Evolutionary conservation across 2,329 filamentous ascomycete genomes (phyloP).

Genomic region (Fusarium metavorans): DNA sequence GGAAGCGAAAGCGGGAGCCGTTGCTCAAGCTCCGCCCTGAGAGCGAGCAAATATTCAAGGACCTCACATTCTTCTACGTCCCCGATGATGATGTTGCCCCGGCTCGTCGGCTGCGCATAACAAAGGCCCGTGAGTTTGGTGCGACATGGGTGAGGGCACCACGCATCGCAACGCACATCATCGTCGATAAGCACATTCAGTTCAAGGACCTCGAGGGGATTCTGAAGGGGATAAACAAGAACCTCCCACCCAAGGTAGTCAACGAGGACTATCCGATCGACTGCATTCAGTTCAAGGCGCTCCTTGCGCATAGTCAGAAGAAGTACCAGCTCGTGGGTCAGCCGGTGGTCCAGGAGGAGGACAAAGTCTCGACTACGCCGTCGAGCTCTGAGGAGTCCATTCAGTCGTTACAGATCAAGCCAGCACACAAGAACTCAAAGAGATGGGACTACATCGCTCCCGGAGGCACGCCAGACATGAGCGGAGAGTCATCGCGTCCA

Average conservation of each 20-base stretch:
- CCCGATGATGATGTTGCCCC: constrained; percentile 82
- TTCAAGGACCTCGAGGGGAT: constrained; percentile 73
- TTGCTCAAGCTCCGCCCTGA: constrained; percentile 62
- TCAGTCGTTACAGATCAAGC: constrained; percentile 63
- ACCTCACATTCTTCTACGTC: constrained; percentile 79
- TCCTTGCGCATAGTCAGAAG: constrained; percentile 69
- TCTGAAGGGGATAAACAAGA: constrained; percentile 34
- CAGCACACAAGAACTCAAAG: constrained; percentile 52
- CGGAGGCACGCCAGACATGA: constrained; percentile 52
- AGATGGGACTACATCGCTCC: constrained; percentile 54
- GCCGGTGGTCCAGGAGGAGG: constrained; percentile 40
- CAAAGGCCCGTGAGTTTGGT: constrained; percentile 80
- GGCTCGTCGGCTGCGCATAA: constrained; percentile 77
- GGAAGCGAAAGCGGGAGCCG: constrained; percentile 61
- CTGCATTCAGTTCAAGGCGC: constrained; percentile 68
- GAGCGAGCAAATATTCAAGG: constrained; percentile 68
- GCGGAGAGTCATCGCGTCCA: constrained; percentile 48
- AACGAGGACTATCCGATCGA: constrained; percentile 77
- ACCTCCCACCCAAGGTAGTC: constrained; percentile 63
- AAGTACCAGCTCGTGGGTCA: constrained; percentile 71
- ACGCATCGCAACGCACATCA: constrained; percentile 76
- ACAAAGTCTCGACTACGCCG: neutral
- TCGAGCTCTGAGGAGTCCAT: constrained; percentile 39
- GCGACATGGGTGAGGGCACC: constrained; percentile 76
- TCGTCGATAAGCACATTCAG: constrained; percentile 78